Percentiles rank a stretch among this genome's conserved stretches.
phyloP scores from a whole-genome alignment of 805 yeast species.

The Wickerhamomyces xylosicus region DNA sequence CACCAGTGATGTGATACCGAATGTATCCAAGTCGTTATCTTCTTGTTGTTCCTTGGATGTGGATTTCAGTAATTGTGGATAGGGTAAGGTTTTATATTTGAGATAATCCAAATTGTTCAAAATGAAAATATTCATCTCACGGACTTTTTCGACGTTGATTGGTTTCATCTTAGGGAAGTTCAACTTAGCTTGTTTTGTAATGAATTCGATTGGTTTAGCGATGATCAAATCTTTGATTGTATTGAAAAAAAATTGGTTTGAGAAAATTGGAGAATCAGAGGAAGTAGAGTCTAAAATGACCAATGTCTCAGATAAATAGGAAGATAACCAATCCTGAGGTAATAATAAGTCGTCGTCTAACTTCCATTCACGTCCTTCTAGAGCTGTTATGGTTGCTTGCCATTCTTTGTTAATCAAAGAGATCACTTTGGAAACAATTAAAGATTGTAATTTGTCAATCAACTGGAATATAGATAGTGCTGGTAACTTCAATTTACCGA shows the following conservation, averaged over 20 bases:
- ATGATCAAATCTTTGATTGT: slow-evolving; percentile 32
- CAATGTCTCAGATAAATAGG: slow-evolving; percentile 50
- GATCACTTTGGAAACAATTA: slow-evolving; percentile 29
- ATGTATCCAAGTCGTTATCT: slow-evolving; percentile 17
- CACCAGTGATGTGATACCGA: slow-evolving; percentile 24
- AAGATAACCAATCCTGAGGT: slow-evolving; percentile 78
- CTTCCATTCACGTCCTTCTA: slow-evolving; percentile 21
- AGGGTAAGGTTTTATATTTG: slow-evolving; percentile 38
- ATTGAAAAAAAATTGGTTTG: slow-evolving; percentile 23
- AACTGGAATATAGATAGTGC: slow-evolving; percentile 14
- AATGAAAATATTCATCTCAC: slow-evolving; percentile 28
- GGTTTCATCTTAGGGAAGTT: slow-evolving; percentile 18
- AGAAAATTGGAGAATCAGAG: slow-evolving; percentile 23
- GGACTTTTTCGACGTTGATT: slow-evolving; percentile 1
- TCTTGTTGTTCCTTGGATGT: too few relatives aligned
- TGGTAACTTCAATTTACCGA: slow-evolving; percentile 20
- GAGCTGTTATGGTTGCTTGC: slow-evolving; percentile 9
- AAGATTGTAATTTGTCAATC: slow-evolving; percentile 22
- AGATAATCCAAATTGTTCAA: slow-evolving; percentile 55
- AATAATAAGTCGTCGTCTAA: slow-evolving; percentile 43
- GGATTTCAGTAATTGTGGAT: slow-evolving; percentile 21
- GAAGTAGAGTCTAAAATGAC: slow-evolving; percentile 28
- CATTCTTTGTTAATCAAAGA: slow-evolving; percentile 28
- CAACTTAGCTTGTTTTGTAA: slow-evolving; percentile 18
- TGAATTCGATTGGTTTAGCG: slow-evolving; percentile 25